phyloP scores from a whole-genome alignment of 345 rosid genomes.

The Erodium maritimum region DNA sequence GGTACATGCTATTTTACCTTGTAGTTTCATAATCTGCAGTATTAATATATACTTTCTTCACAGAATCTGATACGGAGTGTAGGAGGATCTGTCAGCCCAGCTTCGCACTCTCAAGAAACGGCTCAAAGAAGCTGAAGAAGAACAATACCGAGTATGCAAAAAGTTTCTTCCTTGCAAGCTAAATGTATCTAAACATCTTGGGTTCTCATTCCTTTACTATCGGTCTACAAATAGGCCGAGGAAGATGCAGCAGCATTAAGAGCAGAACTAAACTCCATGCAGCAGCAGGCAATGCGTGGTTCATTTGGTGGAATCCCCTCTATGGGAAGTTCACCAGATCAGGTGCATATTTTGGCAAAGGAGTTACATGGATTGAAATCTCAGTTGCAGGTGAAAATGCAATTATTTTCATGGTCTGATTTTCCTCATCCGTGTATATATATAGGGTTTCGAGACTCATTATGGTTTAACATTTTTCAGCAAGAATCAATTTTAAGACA shows the following conservation, averaged over 20 bases:
- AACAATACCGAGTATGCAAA: conserved; percentile 60
- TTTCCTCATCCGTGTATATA: conserved; percentile 3
- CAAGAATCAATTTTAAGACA: conserved; percentile 52
- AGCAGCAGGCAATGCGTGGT: conserved; percentile 53
- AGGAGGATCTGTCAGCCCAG: conserved; percentile 96
- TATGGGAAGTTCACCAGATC: conserved; percentile 38
- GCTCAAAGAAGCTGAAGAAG: conserved; percentile 85
- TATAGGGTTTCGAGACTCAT: conserved; percentile 9
- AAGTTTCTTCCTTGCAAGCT: conserved; percentile 11
- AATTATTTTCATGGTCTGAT: conserved; percentile 3
- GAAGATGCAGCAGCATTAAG: conserved; percentile 95
- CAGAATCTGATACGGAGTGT: conserved; percentile 13
- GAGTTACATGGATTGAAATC: conserved; percentile 54
- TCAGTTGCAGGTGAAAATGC: conserved; percentile 47
- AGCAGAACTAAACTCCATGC: conserved; percentile 82
- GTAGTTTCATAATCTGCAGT: conserved; percentile 6
- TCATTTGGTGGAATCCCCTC: conserved; percentile 35
- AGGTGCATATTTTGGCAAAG: conserved; percentile 55
- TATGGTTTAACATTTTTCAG: conserved; percentile 32
- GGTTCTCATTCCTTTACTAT: conserved; percentile 6
- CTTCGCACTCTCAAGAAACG: conserved; percentile 77
- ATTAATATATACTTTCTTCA: neutral
- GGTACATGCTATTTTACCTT: conserved; percentile 25
- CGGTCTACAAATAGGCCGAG: conserved; percentile 60
- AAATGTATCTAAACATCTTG: neutral